Percentiles rank a stretch among this genome's conserved stretches.
These are phyloP conservation scores for Penicillium fimorum DNA, from an alignment of 495 filamentous ascomycete species.

Conservation along the genomic window DNA sequence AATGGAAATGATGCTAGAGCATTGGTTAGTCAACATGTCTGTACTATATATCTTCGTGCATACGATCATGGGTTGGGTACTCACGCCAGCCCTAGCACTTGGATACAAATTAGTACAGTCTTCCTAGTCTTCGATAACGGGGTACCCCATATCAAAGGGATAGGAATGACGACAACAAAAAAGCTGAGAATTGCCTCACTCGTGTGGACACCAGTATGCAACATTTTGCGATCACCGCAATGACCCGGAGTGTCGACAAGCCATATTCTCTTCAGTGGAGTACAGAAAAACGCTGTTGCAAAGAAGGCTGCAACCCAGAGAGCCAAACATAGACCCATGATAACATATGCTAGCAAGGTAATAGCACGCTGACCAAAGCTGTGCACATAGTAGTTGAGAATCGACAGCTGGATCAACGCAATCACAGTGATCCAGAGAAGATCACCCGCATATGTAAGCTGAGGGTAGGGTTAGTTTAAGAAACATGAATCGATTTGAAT, in stretches of 20 bases:
- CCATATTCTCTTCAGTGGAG: constrained; percentile 19
- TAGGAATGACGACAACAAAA: constrained; percentile 16
- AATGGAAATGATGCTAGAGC: constrained; percentile 15
- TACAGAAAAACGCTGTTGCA: constrained; percentile 23
- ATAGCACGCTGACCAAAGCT: constrained; percentile 13
- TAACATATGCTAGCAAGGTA: constrained; percentile 11
- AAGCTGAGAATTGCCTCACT: constrained; percentile 16
- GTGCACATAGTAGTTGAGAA: constrained; percentile 23
- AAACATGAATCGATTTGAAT: background rate
- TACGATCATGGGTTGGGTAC: background rate
- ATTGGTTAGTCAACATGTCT: background rate
- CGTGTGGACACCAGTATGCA: constrained; percentile 15
- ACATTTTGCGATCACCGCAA: constrained; percentile 17
- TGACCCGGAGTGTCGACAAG: constrained; percentile 10
- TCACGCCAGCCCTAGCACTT: constrained; percentile 18
- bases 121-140: constrained; percentile 11
- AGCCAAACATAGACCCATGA: constrained; percentile 16
- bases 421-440: constrained; percentile 21
- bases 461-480: constrained; percentile 8
- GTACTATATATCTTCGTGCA: background rate
- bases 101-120: constrained; percentile 8
- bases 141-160: constrained; percentile 10
- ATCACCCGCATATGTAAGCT: constrained; percentile 25
- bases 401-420: constrained; percentile 20
- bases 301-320: constrained; percentile 20